phyloP scores from a whole-genome alignment of 2,329 filamentous ascomycete species.

The Arthrobotrys megalospora region DNA sequence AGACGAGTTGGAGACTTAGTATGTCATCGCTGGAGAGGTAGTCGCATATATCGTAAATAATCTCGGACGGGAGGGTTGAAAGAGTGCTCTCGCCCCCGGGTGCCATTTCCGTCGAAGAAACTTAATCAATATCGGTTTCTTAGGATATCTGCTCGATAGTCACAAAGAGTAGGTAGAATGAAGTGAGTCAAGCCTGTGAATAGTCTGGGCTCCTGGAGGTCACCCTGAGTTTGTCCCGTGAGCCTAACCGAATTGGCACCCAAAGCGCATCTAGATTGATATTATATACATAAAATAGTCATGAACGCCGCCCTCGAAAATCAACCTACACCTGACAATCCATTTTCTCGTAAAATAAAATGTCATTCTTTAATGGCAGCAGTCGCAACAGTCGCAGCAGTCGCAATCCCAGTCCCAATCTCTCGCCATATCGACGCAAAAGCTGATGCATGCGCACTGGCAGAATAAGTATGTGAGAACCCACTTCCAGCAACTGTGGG shows the following conservation, averaged over 20 bases:
- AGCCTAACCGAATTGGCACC: slow-evolving; percentile 23
- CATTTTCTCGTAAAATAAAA: slow-evolving; percentile 2
- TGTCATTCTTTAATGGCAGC: neutral
- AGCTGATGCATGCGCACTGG: slow-evolving; percentile 34
- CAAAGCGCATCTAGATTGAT: neutral
- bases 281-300: slow-evolving; percentile 20
- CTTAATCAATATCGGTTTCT: neutral
- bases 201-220: neutral
- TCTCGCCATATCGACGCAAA: slow-evolving; percentile 29
- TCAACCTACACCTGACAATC: neutral
- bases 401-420: slow-evolving; percentile 44
- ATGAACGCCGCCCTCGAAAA: slow-evolving; percentile 8
- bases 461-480: slow-evolving; percentile 42
- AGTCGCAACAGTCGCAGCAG: slow-evolving; percentile 16
- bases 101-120: neutral
- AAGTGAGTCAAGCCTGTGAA: neutral
- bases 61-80: slow-evolving; percentile 28
- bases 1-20: slow-evolving; percentile 30
- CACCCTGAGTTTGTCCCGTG: slow-evolving; percentile 25
- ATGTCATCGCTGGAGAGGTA: slow-evolving; percentile 32
- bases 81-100: neutral
- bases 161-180: neutral
- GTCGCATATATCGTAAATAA: slow-evolving; percentile 49
- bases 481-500: slow-evolving; percentile 41
- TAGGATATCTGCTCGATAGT: neutral